A percentile compares a stretch with the other conserved stretches of the same genome.
Evolutionary conservation across 1,139 yeast genomes (phyloP).

Genomic region (Yamadazyma oceani): DNA sequence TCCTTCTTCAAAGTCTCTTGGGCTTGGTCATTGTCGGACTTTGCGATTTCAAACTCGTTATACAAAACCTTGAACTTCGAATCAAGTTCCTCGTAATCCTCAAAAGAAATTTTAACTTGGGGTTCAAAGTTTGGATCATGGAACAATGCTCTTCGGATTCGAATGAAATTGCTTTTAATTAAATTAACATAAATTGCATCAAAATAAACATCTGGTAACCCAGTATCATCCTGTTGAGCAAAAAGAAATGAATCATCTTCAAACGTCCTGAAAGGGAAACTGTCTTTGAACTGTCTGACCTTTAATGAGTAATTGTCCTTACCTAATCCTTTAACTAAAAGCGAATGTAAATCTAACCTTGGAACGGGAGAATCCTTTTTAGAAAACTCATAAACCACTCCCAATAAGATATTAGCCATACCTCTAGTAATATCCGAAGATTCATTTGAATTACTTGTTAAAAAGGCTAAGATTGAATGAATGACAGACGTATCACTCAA

Average conservation of each 20-base stretch:
- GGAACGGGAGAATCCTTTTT: slow-evolving; percentile 68
- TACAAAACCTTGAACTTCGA: slow-evolving; percentile 30
- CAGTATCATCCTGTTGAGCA: slow-evolving; percentile 64
- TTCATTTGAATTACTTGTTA: slow-evolving; percentile 61
- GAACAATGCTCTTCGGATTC: slow-evolving; percentile 70
- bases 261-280: slow-evolving; percentile 54
- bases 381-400: slow-evolving; percentile 81
- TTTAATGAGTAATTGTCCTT: slow-evolving; percentile 75
- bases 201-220: slow-evolving; percentile 82
- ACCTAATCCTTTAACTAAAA: slow-evolving; percentile 72
- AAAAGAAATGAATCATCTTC: slow-evolving; percentile 38
- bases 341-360: slow-evolving; percentile 59
- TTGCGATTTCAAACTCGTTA: slow-evolving; percentile 26
- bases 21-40: slow-evolving; percentile 23
- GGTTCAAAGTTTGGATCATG: slow-evolving; percentile 79
- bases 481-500: slow-evolving; percentile 65
- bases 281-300: slow-evolving; percentile 70
- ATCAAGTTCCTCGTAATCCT: slow-evolving; percentile 66
- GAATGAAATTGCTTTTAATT: slow-evolving; percentile 65
- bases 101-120: slow-evolving; percentile 61
- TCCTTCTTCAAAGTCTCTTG: slow-evolving; percentile 31
- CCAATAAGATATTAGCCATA: slow-evolving; percentile 69
- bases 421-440: slow-evolving; percentile 69
- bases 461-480: slow-evolving; percentile 65
- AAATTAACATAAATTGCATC: slow-evolving; percentile 62